phyloP scores from a whole-genome alignment of 192 early-diverging fungal species.

The Mortierella alpina region DNA sequence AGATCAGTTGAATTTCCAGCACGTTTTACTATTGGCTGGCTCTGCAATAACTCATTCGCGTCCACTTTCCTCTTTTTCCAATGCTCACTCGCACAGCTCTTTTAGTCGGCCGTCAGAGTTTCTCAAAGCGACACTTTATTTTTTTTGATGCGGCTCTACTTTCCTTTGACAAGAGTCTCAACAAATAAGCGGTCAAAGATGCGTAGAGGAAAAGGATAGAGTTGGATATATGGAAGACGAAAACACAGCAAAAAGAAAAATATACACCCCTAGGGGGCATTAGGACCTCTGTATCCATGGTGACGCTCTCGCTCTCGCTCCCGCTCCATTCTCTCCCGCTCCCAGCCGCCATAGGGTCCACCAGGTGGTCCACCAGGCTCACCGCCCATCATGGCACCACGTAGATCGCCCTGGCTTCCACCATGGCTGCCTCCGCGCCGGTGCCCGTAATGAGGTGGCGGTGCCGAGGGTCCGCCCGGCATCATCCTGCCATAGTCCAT shows the following conservation, averaged over 20 bases:
- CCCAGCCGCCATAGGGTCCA: constrained; percentile 43
- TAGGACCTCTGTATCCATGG: constrained; percentile 36
- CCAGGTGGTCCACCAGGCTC: constrained; percentile 22
- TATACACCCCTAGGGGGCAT: constrained; percentile 12
- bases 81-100: no score
- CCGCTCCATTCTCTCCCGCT: constrained; percentile 47
- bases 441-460: constrained; percentile 32
- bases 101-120: no score
- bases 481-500: constrained; percentile 54
- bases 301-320: constrained; percentile 43
- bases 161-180: neutral
- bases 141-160: neutral
- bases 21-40: no score
- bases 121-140: neutral
- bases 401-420: constrained; percentile 42
- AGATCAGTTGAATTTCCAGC: no score
- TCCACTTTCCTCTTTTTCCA: no score
- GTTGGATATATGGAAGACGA: neutral
- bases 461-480: constrained; percentile 33
- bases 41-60: no score
- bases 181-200: neutral
- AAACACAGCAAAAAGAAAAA: neutral
- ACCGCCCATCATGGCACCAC: constrained; percentile 38
- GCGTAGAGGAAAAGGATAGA: neutral
- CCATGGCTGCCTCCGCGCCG: constrained; percentile 48